These are phyloP conservation scores for Fusarium continuum DNA, from an alignment of 2,329 filamentous ascomycete species.

Conservation along the genomic window DNA sequence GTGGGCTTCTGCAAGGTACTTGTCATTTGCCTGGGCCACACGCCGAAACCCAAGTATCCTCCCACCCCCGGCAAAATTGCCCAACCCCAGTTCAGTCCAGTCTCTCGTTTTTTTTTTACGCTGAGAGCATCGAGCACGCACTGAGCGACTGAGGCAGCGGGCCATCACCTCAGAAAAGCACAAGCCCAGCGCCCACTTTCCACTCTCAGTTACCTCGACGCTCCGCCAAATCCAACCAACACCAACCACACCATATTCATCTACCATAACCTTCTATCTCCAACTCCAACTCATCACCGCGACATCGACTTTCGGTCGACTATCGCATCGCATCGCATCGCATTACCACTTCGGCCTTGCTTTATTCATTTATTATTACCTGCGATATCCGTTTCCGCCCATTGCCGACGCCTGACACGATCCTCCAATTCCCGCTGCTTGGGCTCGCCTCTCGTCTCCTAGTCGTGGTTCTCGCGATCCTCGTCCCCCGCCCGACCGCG, in stretches of 20 bases:
- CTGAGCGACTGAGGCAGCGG: constrained; percentile 26
- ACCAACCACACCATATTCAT: constrained; percentile 39
- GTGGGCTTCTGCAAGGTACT: constrained; percentile 16
- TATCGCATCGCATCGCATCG: constrained; percentile 35
- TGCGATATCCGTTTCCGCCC: constrained; percentile 22
- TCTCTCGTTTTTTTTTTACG: constrained; percentile 34
- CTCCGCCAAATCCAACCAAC: constrained; percentile 40
- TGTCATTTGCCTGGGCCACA: constrained; percentile 1
- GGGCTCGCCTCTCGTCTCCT: constrained; percentile 34
- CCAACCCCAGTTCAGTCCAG: constrained; percentile 26
- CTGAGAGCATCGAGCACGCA: constrained; percentile 13
- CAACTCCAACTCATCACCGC: constrained; percentile 38
- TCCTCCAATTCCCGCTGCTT: constrained; percentile 34
- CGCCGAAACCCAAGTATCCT: constrained; percentile 29
- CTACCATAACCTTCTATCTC: constrained; percentile 28
- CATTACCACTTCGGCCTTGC: constrained; percentile 1
- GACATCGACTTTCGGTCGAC: constrained; percentile 35
- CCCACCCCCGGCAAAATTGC: constrained; percentile 31
- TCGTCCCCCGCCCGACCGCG: constrained; percentile 35
- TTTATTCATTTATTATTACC: constrained; percentile 14
- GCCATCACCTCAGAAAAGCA: constrained; percentile 35
- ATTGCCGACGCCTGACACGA: constrained; percentile 35
- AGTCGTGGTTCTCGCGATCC: constrained; percentile 39
- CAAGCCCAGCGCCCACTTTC: constrained; percentile 39
- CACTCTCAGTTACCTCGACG: constrained; percentile 41